Conservation (phyloP, 805 yeast genomes). For the Komagataella kurtzmanii region DNA sequence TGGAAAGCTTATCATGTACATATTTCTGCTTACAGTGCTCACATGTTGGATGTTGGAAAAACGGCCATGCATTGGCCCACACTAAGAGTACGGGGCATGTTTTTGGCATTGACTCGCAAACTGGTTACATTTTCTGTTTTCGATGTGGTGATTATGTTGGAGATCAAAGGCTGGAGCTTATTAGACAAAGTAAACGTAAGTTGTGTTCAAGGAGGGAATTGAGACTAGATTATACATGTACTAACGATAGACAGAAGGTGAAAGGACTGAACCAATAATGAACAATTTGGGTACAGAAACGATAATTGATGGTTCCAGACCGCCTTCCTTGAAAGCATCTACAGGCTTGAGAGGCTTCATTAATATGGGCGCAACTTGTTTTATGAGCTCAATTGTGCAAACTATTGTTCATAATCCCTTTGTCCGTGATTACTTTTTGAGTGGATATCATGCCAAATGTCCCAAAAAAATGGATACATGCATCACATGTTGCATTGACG, state of each 20-base stretch:
- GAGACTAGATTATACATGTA: not conserved
- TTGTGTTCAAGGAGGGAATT: not conserved
- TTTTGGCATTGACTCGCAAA: constrained; percentile 53
- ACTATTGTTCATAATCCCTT: constrained; percentile 84
- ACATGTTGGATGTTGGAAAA: constrained; percentile 54
- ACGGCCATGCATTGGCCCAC: constrained; percentile 32
- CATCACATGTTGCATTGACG: constrained; percentile 76
- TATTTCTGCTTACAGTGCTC: constrained; percentile 72
- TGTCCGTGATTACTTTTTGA: constrained; percentile 62
- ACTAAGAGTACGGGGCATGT: constrained; percentile 34
- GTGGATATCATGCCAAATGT: constrained; percentile 59
- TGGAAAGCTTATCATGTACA: constrained; percentile 22
- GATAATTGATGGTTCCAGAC: not conserved
- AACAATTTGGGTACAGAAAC: not conserved
- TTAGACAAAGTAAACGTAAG: constrained; percentile 10
- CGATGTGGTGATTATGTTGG: constrained; percentile 63
- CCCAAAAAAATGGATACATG: constrained; percentile 32
- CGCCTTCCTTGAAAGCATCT: not conserved
- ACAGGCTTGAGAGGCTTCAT: constrained; percentile 66
- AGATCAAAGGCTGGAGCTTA: constrained; percentile 42
- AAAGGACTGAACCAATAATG: not conserved
- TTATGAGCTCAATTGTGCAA: constrained; percentile 89
- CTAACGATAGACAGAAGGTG: not conserved
- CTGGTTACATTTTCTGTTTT: constrained; percentile 67
- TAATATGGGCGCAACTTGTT: constrained; percentile 95